These are phyloP conservation scores for Xylaria sp. DNA, from an alignment of 2,329 filamentous ascomycete genomes.

Conservation along the genomic window DNA sequence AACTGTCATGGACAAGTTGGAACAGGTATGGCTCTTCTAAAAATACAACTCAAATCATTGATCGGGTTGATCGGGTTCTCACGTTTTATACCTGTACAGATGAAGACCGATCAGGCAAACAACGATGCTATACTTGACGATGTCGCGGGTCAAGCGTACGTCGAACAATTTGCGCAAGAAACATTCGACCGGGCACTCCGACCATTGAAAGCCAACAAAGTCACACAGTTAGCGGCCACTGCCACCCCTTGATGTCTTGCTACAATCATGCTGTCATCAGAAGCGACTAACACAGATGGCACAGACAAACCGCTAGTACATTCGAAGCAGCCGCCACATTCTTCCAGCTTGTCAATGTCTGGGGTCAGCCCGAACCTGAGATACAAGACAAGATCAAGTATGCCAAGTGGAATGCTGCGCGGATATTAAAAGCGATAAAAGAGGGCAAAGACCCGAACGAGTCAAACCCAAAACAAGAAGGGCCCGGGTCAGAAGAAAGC, in stretches of 20 bases:
- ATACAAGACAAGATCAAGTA: constrained; percentile 90
- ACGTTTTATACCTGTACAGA: constrained; percentile 54
- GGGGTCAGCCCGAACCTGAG: constrained; percentile 79
- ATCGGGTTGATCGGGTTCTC: constrained; percentile 37
- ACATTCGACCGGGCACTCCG: constrained; percentile 87
- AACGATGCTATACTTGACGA: constrained; percentile 91
- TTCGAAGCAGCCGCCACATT: constrained; percentile 94
- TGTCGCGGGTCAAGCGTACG: constrained; percentile 85
- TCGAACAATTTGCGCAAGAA: constrained; percentile 92
- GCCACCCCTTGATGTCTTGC: constrained; percentile 28
- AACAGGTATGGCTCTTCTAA: constrained; percentile 64
- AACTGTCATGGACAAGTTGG: constrained; percentile 88
- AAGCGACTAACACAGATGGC: constrained; percentile 21
- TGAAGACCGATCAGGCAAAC: constrained; percentile 75
- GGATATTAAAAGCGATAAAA: constrained; percentile 90
- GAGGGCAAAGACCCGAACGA: constrained; percentile 92
- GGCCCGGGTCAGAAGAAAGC: constrained; percentile 58
- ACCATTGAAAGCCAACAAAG: constrained; percentile 82
- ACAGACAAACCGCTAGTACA: constrained; percentile 89
- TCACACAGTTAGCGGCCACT: constrained; percentile 73
- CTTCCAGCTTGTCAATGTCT: constrained; percentile 86
- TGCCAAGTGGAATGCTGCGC: constrained; percentile 92
- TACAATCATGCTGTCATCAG: not conserved
- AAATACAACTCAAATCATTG: not conserved
- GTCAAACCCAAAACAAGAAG: constrained; percentile 78